These are phyloP conservation scores for Eimeria maxima DNA, from an alignment of 169 alveolate species.

Conservation along the genomic window DNA sequence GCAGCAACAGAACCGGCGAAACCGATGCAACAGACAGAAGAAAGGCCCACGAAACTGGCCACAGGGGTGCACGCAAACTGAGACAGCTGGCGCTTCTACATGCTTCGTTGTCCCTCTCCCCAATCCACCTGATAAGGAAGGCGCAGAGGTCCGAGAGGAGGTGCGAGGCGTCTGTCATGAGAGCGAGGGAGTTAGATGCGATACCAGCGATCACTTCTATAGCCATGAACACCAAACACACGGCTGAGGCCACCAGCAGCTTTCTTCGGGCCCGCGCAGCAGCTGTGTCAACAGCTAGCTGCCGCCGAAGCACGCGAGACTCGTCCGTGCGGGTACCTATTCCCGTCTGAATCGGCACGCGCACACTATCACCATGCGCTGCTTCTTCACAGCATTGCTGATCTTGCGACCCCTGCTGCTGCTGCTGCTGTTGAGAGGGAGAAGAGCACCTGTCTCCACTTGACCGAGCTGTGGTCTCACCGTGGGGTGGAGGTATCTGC, in stretches of 20 bases:
- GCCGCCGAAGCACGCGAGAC: constrained; percentile 43
- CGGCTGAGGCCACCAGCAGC: constrained; percentile 78
- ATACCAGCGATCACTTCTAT: constrained; percentile 94
- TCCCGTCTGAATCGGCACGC: background rate
- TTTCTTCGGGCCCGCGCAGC: constrained; percentile 80
- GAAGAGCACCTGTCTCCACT: background rate
- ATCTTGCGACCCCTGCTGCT: constrained; percentile 20
- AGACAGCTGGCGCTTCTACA: background rate
- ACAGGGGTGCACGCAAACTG: background rate
- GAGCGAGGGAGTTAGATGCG: constrained; percentile 93
- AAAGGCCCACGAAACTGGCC: background rate
- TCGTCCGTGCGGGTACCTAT: background rate
- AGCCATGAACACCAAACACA: constrained; percentile 87
- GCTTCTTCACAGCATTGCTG: background rate
- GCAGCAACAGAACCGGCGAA: background rate
- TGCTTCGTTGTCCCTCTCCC: background rate
- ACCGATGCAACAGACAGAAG: background rate
- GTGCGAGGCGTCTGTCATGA: constrained; percentile 98
- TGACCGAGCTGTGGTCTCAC: background rate
- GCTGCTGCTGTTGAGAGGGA: constrained; percentile 11
- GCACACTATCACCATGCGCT: constrained; percentile 47
- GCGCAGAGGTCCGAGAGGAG: constrained; percentile 97
- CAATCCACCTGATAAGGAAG: constrained; percentile 88
- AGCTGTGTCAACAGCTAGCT: constrained; percentile 70
- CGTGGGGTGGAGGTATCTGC: background rate